phyloP scores from a whole-genome alignment of 2,329 filamentous ascomycete species.

The Claviceps africana region DNA sequence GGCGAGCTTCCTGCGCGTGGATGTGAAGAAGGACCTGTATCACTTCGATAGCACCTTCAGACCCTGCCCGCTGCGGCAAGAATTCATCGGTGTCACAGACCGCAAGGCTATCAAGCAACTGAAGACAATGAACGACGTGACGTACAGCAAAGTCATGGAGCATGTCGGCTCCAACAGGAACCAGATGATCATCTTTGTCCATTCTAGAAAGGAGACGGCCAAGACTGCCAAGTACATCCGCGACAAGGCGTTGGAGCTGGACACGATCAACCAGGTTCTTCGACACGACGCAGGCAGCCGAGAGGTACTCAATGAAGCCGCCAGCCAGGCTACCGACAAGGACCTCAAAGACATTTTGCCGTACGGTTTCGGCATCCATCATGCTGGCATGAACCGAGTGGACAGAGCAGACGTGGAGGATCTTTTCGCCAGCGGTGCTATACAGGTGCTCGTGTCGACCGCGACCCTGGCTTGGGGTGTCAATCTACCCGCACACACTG shows the following conservation, averaged over 20 bases:
- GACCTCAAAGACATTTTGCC: constrained; percentile 90
- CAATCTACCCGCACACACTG: constrained; percentile 91
- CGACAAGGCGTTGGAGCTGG: constrained; percentile 92
- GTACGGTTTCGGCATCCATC: constrained; percentile 95
- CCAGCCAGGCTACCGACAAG: constrained; percentile 66
- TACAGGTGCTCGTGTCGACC: constrained; percentile 93
- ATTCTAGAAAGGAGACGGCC: constrained; percentile 93
- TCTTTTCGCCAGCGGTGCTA: constrained; percentile 77
- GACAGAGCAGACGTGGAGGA: constrained; percentile 93
- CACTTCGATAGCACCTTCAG: constrained; percentile 92
- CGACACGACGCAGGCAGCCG: constrained; percentile 83
- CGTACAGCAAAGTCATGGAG: constrained; percentile 92
- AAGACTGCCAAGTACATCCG: constrained; percentile 94
- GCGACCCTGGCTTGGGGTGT: constrained; percentile 99
- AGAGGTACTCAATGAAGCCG: constrained; percentile 75
- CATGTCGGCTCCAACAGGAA: constrained; percentile 87
- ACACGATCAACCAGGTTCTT: constrained; percentile 91
- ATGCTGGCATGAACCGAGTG: constrained; percentile 91
- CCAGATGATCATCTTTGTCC: constrained; percentile 98
- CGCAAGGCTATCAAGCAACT: constrained; percentile 98
- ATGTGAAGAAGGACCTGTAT: constrained; percentile 73
- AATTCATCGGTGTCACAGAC: constrained; percentile 94
- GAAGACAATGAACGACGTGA: constrained; percentile 98
- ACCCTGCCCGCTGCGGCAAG: constrained; percentile 87
- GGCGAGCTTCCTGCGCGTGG: constrained; percentile 84